Evolutionary conservation across 495 filamentous ascomycete species (phyloP).

Genomic region (Aspergillus cavernicola): DNA sequence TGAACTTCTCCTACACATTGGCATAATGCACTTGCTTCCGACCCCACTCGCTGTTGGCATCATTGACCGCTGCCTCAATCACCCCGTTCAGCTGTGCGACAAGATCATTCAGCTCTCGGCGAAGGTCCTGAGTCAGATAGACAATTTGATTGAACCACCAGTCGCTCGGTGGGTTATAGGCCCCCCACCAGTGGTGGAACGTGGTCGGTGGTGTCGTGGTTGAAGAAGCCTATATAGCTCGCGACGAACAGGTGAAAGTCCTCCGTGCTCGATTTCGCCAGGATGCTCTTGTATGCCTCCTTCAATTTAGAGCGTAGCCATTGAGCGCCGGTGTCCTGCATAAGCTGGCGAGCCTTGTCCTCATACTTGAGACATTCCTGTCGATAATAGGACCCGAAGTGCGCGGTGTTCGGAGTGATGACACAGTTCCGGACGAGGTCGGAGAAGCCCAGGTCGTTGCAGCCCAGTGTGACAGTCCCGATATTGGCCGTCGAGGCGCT

Average conservation of each 20-base stretch:
- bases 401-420: background rate
- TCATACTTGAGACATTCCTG: background rate
- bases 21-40: background rate
- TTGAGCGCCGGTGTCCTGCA: background rate
- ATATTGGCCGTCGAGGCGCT: background rate
- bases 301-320: slow-evolving; percentile 1
- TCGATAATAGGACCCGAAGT: background rate
- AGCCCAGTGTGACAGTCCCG: background rate
- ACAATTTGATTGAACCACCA: background rate
- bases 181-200: background rate
- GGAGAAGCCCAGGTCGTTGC: background rate
- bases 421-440: background rate
- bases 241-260: slow-evolving; percentile 1
- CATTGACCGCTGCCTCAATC: background rate
- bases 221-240: slow-evolving; percentile 3
- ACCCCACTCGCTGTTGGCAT: background rate
- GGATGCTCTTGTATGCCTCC: slow-evolving; percentile 1
- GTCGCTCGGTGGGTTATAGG: background rate
- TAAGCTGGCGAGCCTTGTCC: background rate
- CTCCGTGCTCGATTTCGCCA: background rate
- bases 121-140: slow-evolving; percentile 1
- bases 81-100: background rate
- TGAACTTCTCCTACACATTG: background rate
- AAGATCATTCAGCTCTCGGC: slow-evolving; percentile 1
- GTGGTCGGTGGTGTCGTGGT: slow-evolving; percentile 3